Evolutionary conservation across 352 stramenopile species (phyloP).

Genomic region (Aphanomyces astaci): DNA sequence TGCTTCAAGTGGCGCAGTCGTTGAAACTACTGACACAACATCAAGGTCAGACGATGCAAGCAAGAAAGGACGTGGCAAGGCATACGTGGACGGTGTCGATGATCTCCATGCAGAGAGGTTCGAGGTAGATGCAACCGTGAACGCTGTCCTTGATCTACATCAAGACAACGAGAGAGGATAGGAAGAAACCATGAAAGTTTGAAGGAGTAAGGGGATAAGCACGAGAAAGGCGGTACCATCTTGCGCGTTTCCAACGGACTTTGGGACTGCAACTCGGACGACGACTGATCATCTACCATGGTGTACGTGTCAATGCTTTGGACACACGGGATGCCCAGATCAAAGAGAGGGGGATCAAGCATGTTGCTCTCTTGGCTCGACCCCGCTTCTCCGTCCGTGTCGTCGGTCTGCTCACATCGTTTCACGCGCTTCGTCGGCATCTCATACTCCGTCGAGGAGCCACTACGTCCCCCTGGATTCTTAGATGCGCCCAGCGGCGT

Average conservation of each 20-base stretch:
- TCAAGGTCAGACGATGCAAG: no score
- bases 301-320: background rate
- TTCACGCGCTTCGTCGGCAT: slow-evolving; percentile 11
- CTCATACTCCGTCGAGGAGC: background rate
- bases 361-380: slow-evolving; percentile 18
- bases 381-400: background rate
- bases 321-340: background rate
- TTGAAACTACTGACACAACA: slow-evolving; percentile 68
- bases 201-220: background rate
- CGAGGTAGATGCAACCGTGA: slow-evolving; percentile 65
- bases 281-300: background rate
- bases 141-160: slow-evolving; percentile 78
- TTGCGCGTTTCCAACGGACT: slow-evolving; percentile 9
- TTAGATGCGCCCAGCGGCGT: background rate
- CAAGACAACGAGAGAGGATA: no score
- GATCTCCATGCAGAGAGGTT: slow-evolving; percentile 73
- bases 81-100: slow-evolving; percentile 69
- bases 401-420: background rate
- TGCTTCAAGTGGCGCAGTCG: slow-evolving; percentile 92
- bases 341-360: background rate
- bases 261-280: background rate
- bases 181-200: no score
- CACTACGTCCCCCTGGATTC: background rate
- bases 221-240: slow-evolving; percentile 14
- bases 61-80: background rate